Evolutionary conservation across 345 rosid genomes (phyloP).

Genomic region (Boechera divaricarpa): DNA sequence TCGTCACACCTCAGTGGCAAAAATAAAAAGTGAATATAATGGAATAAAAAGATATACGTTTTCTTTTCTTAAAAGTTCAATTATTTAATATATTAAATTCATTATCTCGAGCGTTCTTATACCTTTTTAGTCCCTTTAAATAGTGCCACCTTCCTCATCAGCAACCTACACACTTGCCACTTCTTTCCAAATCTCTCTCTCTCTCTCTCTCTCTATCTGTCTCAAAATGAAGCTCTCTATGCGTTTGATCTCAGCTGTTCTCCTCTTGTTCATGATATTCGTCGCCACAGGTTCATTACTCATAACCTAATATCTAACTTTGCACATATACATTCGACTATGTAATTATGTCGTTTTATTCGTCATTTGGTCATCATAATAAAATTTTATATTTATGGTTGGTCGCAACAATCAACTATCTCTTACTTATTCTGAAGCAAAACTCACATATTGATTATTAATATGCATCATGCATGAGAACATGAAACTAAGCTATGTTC

Average conservation of each 20-base stretch:
- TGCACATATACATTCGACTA: background rate
- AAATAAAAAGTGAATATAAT: constrained; percentile 16
- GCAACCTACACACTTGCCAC: background rate
- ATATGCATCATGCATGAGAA: background rate
- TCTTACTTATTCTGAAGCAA: background rate
- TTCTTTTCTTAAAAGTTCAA: background rate
- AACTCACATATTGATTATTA: background rate
- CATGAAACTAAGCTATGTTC: background rate
- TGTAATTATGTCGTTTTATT: background rate
- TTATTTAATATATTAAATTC: background rate
- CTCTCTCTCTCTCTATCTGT: background rate
- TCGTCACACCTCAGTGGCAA: constrained; percentile 34
- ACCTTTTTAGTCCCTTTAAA: constrained; percentile 33
- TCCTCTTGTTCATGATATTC: constrained; percentile 44
- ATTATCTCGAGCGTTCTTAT: constrained; percentile 28
- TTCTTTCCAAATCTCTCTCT: background rate
- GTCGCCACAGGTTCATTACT: constrained; percentile 42
- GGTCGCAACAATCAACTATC: background rate
- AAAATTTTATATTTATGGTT: background rate
- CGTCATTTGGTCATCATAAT: background rate
- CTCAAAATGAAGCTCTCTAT: constrained; percentile 42
- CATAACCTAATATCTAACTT: constrained; percentile 1
- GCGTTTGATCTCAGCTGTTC: constrained; percentile 41
- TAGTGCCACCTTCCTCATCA: constrained; percentile 25
- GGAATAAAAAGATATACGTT: background rate